Conservation (phyloP, 1,284 basidiomycete genomes). For the Nidula niveotomentosa region DNA sequence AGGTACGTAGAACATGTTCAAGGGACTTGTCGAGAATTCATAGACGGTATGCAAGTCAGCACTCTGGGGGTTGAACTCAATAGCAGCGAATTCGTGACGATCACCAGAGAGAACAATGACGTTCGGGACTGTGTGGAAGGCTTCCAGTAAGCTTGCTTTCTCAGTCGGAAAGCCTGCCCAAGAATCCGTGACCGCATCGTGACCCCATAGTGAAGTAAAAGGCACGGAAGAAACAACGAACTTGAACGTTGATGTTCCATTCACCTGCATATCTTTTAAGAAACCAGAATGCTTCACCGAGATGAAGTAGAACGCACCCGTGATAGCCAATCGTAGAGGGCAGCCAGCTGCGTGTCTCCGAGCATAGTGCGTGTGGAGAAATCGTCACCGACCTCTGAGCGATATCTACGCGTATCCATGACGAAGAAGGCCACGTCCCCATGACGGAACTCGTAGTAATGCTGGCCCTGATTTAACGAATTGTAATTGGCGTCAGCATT, state of each 20-base stretch:
- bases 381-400: slow-evolving; percentile 47
- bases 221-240: slow-evolving; percentile 80
- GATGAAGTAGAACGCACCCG: slow-evolving; percentile 33
- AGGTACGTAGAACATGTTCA: slow-evolving; percentile 76
- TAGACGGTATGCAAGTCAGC: slow-evolving; percentile 30
- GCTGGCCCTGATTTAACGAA: slow-evolving; percentile 38
- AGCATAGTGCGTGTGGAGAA: slow-evolving; percentile 65
- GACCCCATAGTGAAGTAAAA: slow-evolving; percentile 76
- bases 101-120: slow-evolving; percentile 70
- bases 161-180: slow-evolving; percentile 75
- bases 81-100: slow-evolving; percentile 79
- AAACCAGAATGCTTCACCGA: neutral
- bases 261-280: slow-evolving; percentile 42
- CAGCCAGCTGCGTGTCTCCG: slow-evolving; percentile 65
- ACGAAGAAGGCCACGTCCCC: slow-evolving; percentile 81
- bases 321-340: slow-evolving; percentile 66
- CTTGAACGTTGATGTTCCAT: slow-evolving; percentile 78
- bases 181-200: slow-evolving; percentile 66
- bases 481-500: slow-evolving; percentile 70
- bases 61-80: slow-evolving; percentile 52
- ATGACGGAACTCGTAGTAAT: slow-evolving; percentile 68
- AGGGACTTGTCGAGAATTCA: slow-evolving; percentile 54
- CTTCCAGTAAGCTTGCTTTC: slow-evolving; percentile 54
- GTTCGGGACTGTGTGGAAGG: slow-evolving; percentile 72
- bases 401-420: slow-evolving; percentile 72